Percentiles rank a stretch among this genome's conserved stretches.
phyloP scores from a whole-genome alignment of 257 asterid genomes.

The Agastache rugosa region DNA sequence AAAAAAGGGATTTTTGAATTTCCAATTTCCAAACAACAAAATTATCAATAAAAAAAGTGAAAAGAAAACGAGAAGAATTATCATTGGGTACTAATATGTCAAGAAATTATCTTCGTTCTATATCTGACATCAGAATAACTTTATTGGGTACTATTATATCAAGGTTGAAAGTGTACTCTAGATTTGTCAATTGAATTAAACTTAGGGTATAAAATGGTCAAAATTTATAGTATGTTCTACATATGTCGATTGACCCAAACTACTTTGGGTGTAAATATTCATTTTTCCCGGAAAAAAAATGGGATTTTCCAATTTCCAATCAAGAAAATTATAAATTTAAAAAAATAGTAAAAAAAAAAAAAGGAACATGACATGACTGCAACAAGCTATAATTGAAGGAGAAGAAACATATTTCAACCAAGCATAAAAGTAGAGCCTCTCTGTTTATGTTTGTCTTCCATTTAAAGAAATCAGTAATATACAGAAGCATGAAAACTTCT shows the following conservation, averaged over 20 bases:
- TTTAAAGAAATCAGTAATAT: constrained; percentile 37
- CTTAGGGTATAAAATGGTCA: no score
- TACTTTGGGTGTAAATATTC: no score
- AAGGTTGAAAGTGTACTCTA: no score
- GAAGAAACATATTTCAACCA: constrained; percentile 38
- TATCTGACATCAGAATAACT: no score
- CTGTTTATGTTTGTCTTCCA: constrained; percentile 35
- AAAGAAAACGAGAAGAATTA: background rate
- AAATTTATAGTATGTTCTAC: no score
- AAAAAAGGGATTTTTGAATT: constrained; percentile 32
- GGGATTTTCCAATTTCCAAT: background rate
- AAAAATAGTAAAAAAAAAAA: constrained; percentile 11
- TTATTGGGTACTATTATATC: no score
- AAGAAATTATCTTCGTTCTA: no score
- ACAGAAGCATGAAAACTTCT: constrained; percentile 48
- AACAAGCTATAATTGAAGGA: constrained; percentile 45
- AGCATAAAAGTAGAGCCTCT: constrained; percentile 36
- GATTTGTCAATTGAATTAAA: no score
- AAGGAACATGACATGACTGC: constrained; percentile 43
- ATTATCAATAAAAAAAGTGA: background rate
- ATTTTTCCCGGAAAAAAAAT: constrained; percentile 11
- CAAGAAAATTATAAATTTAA: background rate
- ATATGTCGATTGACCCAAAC: no score
- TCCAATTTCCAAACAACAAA: background rate
- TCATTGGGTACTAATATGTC: no score